Conservation (phyloP, 129 eudicot genomes). For the Ambrosia trifida region DNA sequence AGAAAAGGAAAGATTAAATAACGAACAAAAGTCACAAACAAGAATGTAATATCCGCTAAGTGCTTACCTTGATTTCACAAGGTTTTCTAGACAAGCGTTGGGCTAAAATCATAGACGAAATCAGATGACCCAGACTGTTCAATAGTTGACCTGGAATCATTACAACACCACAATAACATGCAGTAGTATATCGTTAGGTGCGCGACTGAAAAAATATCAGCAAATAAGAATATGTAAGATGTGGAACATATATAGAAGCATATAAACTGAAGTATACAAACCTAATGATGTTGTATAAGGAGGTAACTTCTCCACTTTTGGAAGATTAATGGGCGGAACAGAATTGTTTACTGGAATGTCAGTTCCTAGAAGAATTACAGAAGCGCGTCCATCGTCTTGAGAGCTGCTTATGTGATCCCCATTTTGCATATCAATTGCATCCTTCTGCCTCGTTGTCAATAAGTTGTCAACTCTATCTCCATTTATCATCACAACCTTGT, state of each 20-base stretch:
- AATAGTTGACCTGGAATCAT: slow-evolving; percentile 55
- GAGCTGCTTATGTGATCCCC: slow-evolving; percentile 48
- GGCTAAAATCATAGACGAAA: slow-evolving; percentile 53
- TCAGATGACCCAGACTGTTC: slow-evolving; percentile 59
- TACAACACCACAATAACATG: slow-evolving; percentile 20
- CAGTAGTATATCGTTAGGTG: not conserved
- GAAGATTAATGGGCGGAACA: slow-evolving; percentile 54
- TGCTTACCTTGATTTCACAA: slow-evolving; percentile 70
- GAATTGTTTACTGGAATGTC: slow-evolving; percentile 52
- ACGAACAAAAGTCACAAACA: slow-evolving; percentile 12
- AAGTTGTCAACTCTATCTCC: slow-evolving; percentile 31
- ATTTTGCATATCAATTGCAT: slow-evolving; percentile 59
- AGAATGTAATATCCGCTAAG: slow-evolving; percentile 13
- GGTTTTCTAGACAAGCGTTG: slow-evolving; percentile 68
- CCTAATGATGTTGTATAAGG: slow-evolving; percentile 73
- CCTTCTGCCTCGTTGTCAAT: slow-evolving; percentile 54
- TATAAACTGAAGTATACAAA: slow-evolving; percentile 40
- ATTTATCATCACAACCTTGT: no score
- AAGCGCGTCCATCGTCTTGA: slow-evolving; percentile 55
- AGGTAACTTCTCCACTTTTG: slow-evolving; percentile 53
- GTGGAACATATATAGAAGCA: no score
- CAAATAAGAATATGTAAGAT: no score
- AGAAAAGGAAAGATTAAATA: slow-evolving; percentile 1
- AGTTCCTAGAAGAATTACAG: slow-evolving; percentile 62
- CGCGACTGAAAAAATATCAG: slow-evolving; percentile 2